phyloP scores from a whole-genome alignment of 2,329 filamentous ascomycete species.

The Coniochaeta ligniaria region DNA sequence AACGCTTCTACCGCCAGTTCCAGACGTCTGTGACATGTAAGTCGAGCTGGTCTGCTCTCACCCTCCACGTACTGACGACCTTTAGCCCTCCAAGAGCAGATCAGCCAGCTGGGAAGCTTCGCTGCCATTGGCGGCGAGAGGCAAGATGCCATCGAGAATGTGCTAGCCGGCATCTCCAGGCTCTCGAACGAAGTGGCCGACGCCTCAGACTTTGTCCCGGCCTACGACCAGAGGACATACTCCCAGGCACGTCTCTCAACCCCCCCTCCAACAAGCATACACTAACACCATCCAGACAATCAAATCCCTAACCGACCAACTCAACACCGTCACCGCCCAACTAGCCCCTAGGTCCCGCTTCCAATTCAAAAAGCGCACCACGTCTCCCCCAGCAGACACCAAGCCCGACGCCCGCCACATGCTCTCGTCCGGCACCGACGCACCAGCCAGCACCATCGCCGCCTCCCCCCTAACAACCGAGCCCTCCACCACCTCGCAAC shows the following conservation, averaged over 20 bases:
- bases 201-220: conserved; percentile 71
- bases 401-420: conserved; percentile 36
- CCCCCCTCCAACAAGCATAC: neutral
- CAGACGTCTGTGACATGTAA: conserved; percentile 66
- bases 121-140: conserved; percentile 65
- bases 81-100: conserved; percentile 66
- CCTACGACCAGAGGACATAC: conserved; percentile 86
- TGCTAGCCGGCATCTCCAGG: conserved; percentile 70
- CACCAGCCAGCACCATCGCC: conserved; percentile 7
- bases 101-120: conserved; percentile 58
- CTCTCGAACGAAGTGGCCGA: conserved; percentile 82
- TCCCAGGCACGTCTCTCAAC: conserved; percentile 50
- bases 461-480: conserved; percentile 11
- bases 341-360: conserved; percentile 75
- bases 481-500: neutral
- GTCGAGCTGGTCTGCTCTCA: conserved; percentile 11
- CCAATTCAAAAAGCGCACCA: conserved; percentile 55
- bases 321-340: conserved; percentile 61
- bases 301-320: conserved; percentile 71
- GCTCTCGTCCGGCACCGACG: conserved; percentile 2
- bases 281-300: conserved; percentile 49
- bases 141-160: conserved; percentile 72
- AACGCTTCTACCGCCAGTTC: conserved; percentile 81
- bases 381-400: conserved; percentile 14
- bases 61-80: conserved; percentile 2